Percentiles rank a stretch among this genome's conserved stretches.
phyloP scores from a whole-genome alignment of 2,329 filamentous ascomycete genomes.

The Penicillium sp. region DNA sequence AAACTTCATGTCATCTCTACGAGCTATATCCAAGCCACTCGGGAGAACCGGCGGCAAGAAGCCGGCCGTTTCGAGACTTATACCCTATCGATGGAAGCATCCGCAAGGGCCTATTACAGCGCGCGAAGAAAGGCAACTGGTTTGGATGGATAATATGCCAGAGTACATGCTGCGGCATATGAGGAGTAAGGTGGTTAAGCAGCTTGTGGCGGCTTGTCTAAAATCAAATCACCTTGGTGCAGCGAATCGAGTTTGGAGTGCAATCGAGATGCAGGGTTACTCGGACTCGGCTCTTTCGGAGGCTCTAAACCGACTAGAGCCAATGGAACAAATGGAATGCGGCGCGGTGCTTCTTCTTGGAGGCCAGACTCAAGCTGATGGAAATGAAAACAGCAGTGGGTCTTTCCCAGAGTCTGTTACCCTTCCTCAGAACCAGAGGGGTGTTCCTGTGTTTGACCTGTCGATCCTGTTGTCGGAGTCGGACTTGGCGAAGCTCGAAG shows the following conservation, averaged over 20 bases:
- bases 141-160: slow-evolving; percentile 52
- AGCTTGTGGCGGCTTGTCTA: slow-evolving; percentile 36
- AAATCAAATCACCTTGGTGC: slow-evolving; percentile 17
- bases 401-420: slow-evolving; percentile 28
- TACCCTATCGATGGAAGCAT: slow-evolving; percentile 40
- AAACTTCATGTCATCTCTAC: slow-evolving; percentile 28
- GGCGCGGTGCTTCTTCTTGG: slow-evolving; percentile 30
- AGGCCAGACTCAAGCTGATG: neutral
- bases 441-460: slow-evolving; percentile 41
- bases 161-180: slow-evolving; percentile 41
- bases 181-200: slow-evolving; percentile 35
- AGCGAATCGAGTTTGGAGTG: slow-evolving; percentile 28
- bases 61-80: slow-evolving; percentile 17
- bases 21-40: slow-evolving; percentile 17
- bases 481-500: slow-evolving; percentile 32
- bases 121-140: slow-evolving; percentile 29
- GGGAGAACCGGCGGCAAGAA: slow-evolving; percentile 9
- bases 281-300: slow-evolving; percentile 21
- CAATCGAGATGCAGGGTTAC: slow-evolving; percentile 19
- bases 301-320: slow-evolving; percentile 21
- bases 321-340: slow-evolving; percentile 29
- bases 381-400: neutral
- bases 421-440: slow-evolving; percentile 28
- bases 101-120: slow-evolving; percentile 28
- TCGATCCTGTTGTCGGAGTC: slow-evolving; percentile 29